Conservation (phyloP, 495 filamentous ascomycete genomes). For the Lichina pygmaea region DNA sequence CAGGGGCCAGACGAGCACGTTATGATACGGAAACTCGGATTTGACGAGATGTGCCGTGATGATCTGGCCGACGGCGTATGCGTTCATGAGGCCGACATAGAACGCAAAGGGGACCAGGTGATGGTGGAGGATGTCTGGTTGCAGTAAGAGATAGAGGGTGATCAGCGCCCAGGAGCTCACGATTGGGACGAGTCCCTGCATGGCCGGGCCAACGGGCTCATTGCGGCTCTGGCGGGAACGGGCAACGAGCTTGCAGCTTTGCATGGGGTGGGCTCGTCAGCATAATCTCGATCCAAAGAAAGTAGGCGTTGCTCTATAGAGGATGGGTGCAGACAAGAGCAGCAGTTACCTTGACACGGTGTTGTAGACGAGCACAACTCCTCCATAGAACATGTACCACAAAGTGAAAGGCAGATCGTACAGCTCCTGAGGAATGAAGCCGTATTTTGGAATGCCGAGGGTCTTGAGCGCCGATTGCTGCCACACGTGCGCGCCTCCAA, state of each 20-base stretch:
- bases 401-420: slow-evolving; percentile 66
- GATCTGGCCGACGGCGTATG: slow-evolving; percentile 82
- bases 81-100: slow-evolving; percentile 69
- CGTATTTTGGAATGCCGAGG: slow-evolving; percentile 35
- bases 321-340: neutral
- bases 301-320: neutral
- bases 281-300: neutral
- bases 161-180: slow-evolving; percentile 47
- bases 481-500: slow-evolving; percentile 83
- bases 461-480: slow-evolving; percentile 50
- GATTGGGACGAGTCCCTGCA: slow-evolving; percentile 62
- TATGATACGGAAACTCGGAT: slow-evolving; percentile 52
- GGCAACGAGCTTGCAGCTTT: slow-evolving; percentile 59
- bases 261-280: slow-evolving; percentile 1
- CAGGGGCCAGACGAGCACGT: slow-evolving; percentile 46
- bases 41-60: slow-evolving; percentile 81
- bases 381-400: slow-evolving; percentile 86
- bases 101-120: slow-evolving; percentile 72
- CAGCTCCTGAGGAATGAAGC: slow-evolving; percentile 34
- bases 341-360: slow-evolving; percentile 27
- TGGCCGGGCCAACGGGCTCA: slow-evolving; percentile 38
- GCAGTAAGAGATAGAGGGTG: slow-evolving; percentile 50
- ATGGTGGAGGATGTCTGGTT: slow-evolving; percentile 53
- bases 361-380: slow-evolving; percentile 59
- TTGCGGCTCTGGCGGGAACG: slow-evolving; percentile 43